Percentiles rank a stretch among this genome's conserved stretches.
phyloP scores from a whole-genome alignment of 768 basidiomycete species.

The Kwoniella sp. region DNA sequence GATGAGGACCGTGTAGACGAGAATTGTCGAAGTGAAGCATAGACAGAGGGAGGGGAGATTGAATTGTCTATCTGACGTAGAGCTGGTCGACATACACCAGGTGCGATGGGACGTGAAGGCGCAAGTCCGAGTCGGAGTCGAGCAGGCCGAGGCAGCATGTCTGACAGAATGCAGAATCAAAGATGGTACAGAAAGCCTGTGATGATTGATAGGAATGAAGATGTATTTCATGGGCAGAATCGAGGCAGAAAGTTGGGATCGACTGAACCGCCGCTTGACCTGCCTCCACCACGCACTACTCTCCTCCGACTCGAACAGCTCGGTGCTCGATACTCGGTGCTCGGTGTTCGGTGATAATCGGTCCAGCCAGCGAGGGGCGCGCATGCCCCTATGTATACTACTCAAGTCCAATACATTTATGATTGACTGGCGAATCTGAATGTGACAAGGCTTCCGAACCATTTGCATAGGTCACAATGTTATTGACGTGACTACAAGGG shows the following conservation, averaged over 20 bases:
- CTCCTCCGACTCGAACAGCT: neutral
- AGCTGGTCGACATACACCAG: neutral
- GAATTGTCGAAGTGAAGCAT: neutral
- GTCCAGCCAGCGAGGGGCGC: neutral
- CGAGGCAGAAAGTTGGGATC: too few species aligned
- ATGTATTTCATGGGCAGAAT: too few species aligned
- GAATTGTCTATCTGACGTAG: too few species aligned
- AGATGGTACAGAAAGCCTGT: too few species aligned
- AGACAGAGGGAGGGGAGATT: too few species aligned
- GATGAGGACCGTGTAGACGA: neutral
- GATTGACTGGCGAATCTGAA: too few species aligned
- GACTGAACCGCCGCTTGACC: neutral
- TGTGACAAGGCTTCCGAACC: too few species aligned
- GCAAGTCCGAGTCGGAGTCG: conserved; percentile 8
- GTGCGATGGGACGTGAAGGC: neutral
- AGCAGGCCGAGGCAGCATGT: conserved; percentile 27
- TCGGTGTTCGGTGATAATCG: conserved; percentile 10
- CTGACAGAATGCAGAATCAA: too few species aligned
- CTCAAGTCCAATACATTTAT: too few species aligned
- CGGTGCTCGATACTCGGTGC: neutral
- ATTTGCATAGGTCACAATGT: too few species aligned
- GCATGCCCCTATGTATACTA: neutral
- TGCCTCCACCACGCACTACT: neutral
- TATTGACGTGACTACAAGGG: neutral
- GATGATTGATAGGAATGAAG: too few species aligned